Evolutionary conservation across 2,329 filamentous ascomycete genomes (phyloP), one percentile per base, ranked within the genome.

Genomic region (Neospermospora avenae): DNA sequence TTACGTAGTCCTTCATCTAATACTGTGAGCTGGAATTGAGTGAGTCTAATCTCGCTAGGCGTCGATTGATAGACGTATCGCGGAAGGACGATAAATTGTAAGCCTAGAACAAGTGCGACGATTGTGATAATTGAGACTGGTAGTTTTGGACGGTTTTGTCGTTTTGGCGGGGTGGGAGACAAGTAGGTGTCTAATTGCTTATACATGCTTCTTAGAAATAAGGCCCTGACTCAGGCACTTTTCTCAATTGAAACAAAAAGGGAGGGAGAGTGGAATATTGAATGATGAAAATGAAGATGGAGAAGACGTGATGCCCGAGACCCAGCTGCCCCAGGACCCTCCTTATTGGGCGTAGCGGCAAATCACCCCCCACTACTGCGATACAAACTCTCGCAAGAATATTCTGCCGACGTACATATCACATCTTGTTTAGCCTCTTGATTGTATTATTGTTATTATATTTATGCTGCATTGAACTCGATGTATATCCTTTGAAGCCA

Each of bases 71-170:
- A 67, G 11, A 69, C 51, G 55, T 68, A 70, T 39, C 56, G 61
- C 4, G 69, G 69, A 18, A 71, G 66, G 28, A 68, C n/a, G 20
- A 67, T 39, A 48, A 70, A 65, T 45, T 70, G 66, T 34, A 69
- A 31, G 46, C 59, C 58, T 25, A 71, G 53, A 18, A 67, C 54
- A 16, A 66, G 28, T 2, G 57, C 11, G 25, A 70, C 56, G 31
- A 63, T 34, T n/a, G 62, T 55, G n/a, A 67, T 31, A 10, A 70
- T 24, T 39, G 67, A 63, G 8, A 67, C 39, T 31, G 68, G 67
- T n/a, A 66, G 28, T 56, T 60, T 67, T 5, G 59, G 55, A 35
- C 61, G 61, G 51, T 51, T 60, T 34, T 58, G 59, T 20, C 61
- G 61, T 39, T 59, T 28, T 8, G 60, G 22, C 4, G 57, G 25